Base-by-base conservation (phyloP, 768 basidiomycete species). In the Tephrocybe sp. region DNA sequence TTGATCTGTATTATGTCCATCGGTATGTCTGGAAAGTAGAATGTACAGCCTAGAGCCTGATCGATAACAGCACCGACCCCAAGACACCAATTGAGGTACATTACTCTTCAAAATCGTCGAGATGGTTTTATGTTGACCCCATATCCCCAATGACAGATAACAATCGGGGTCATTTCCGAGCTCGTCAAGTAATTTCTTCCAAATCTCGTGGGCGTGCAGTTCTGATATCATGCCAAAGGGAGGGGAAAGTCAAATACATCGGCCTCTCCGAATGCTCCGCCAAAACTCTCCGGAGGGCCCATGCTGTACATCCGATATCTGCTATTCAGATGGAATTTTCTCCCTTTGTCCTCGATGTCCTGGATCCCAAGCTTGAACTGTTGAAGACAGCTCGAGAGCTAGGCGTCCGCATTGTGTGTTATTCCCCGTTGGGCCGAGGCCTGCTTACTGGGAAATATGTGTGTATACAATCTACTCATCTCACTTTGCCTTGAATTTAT, bases 351-450 rank as follows among this genome's bases (percentile, higher is more conserved):
- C 67, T 76, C 23, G 70, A 75, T 45, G 69, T 76, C 49, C 73
- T 77, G 56, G 61, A 71, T 54, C 59, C 61, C 19, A 61, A 71
- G 54, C 59, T 70, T 37, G 65, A 53, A 3, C 53, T 79, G 5
- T 56, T 77, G 16, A 60, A 67, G 29, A 66, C 75, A 0, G 69
- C 69, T 7, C 58, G 72, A 27, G 76, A 78, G 57, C 64, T 78
- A 15, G 75, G 75, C 3, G 63, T 77, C 4, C 59, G 68, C 2
- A 64, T 77, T 44, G 67, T 80, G 13, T 72, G 70, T 1, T 78
- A 77, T 55, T 66, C 70, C n/a, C 79, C 79, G 0, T 64, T 80
- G 15, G 77, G 73, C 3, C 65, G 75, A n/a, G 77, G 79, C 1
- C 42, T 80, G 24, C 54, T 79, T 36, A 76, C 75, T 2, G 78